Percentiles rank a stretch among this genome's conserved stretches.
Conservation (phyloP, 2,329 filamentous ascomycete species). For the Blastomyces emzantsi region DNA sequence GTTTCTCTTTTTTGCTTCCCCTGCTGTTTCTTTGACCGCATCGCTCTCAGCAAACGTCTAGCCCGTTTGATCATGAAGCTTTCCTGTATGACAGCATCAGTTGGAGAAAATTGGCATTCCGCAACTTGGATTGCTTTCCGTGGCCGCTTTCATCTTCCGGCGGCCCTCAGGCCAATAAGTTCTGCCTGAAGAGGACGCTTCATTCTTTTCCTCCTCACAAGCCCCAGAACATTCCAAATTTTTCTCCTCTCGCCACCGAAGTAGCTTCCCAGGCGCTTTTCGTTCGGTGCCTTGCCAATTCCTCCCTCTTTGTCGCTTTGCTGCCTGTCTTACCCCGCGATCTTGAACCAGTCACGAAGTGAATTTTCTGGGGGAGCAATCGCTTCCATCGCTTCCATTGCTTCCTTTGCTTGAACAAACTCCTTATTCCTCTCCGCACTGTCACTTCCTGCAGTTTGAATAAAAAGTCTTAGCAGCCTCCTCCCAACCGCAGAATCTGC, state of each 20-base stretch:
- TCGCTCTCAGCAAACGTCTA: neutral
- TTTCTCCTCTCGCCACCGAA: neutral
- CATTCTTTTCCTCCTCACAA: neutral
- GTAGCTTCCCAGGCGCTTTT: conserved; percentile 1
- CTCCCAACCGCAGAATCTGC: neutral
- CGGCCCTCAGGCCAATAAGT: neutral
- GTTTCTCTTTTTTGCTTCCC: neutral
- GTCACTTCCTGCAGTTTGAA: neutral
- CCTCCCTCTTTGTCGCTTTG: neutral
- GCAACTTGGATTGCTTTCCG: conserved; percentile 1
- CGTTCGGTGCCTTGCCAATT: conserved; percentile 8
- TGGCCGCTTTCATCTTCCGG: neutral
- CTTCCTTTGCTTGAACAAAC: neutral
- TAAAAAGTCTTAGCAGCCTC: neutral
- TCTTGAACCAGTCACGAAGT: neutral
- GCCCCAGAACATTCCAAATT: conserved; percentile 2
- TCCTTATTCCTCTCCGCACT: neutral
- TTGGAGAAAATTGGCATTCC: neutral
- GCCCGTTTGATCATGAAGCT: neutral
- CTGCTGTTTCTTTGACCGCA: neutral
- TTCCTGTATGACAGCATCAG: neutral
- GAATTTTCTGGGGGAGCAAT: neutral
- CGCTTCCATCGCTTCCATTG: neutral
- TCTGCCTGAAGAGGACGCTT: conserved; percentile 8
- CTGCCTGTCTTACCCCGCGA: conserved; percentile 7